Base-by-base conservation (phyloP, 306 rosid genomes). In the Cicer cuneatum region DNA sequence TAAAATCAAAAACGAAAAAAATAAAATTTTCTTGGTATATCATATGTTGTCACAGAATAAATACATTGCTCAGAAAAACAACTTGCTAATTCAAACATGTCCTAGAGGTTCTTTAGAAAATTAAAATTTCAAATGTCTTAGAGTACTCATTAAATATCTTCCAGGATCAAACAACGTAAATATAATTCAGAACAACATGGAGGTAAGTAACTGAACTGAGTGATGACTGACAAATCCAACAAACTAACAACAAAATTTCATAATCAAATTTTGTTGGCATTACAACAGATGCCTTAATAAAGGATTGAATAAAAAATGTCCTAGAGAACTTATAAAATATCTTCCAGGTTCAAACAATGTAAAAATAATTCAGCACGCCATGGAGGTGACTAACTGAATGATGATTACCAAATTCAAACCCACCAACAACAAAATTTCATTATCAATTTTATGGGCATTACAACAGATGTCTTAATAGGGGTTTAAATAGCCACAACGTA, bases 401-500 rank as follows among this genome's bases (percentile, higher is more conserved):
- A 66, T 66, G 59, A 66, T 21, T 7, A 39, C 41, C 48, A 71
- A 45, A 45, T 38, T 45, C 43, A 66, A 66, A 37, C 38, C 43
- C 63, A 57, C 51, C 61, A 43, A 79, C 43, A 43, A 52, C 35
- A 15, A 71, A 49, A 64, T 21, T 62, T 54, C 33, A 71, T 41
- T 48, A 42, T 59, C 68, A 70, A 40, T 1, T 54, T 72, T 54
- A 45, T 14, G 2, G 8, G 74, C 38, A 18, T 45, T 37, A 57
- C 21, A 13, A 64, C 21, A 5, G 12, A 80, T 73, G 49, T 5
- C 47, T 46, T 66, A 21, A 16, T 16, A 48, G 42, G 9, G 41
- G 29, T 12, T 43, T 18, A 63, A 65, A 56, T 33, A 16, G 38
- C 21, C 61, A 18, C 52, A 64, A 21, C 24, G 56, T 5, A 66